Base-by-base conservation (phyloP, 805 yeast species). In the Priceomyces melissophilus region DNA sequence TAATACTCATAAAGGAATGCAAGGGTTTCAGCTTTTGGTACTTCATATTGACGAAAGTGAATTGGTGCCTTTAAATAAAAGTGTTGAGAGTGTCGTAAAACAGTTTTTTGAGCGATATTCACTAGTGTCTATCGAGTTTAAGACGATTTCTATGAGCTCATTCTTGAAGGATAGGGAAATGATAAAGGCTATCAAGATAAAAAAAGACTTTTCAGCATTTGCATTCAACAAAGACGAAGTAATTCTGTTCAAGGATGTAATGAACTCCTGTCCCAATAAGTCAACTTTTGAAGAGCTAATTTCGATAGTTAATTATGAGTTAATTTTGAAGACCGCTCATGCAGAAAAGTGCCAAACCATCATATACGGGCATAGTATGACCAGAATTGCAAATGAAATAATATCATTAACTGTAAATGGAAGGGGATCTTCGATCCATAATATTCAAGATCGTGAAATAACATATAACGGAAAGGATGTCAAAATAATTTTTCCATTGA, bases 341-440 rank as follows among this genome's bases (percentile, higher is more conserved):
- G 58, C 63, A 10, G 60, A 67, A 11, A 53, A 60, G 0, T 75
- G 81, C 50, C 66, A 73, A n/a, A 72, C 85, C n/a, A 64, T 87
- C 3, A 37, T 88, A 7, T 78, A 79, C 66, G 87, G 91, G 1
- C 86, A 82, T 54, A 80, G 85, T 20, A 86, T 87, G 95, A 85
- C 96, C 1, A 73, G 81, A 32, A 57, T 90, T 16, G 95, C 97
- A 1, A 87, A 84, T 52, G 81, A 81, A 45, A 79, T 86, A n/a
- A 68, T 91, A 27, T 73, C 95, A 0, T 61, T 86, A 40, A 83
- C 95, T 0, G 89, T 88, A 4, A 86, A 82, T 52, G 98, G 98
- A 10, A 74, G 96, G 46, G 98, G 96, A 0, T 71, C 84, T 2
- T 73, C 72, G 27, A 74, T 90, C 5, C 75, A 86, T 17, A 55